Evolutionary conservation across 306 rosid genomes (phyloP).

Genomic region (Purshia tridentata): DNA sequence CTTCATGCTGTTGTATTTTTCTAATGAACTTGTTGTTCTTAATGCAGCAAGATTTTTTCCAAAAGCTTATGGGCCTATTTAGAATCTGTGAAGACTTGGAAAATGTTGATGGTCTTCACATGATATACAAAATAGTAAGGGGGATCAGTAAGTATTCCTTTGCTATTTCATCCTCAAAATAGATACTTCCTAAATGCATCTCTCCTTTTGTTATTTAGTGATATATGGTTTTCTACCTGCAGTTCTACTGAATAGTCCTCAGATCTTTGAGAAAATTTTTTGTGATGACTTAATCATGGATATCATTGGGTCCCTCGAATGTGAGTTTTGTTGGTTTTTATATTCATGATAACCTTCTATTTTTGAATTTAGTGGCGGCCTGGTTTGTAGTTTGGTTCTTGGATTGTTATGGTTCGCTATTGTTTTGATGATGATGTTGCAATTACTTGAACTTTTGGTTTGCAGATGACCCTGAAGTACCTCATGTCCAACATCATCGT

Average conservation of each 20-base stretch:
- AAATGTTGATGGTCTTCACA: conserved; percentile 82
- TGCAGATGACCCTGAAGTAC: conserved; percentile 88
- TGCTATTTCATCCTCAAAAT: conserved; percentile 8
- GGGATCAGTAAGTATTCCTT: conserved; percentile 78
- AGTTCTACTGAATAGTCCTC: conserved; percentile 85
- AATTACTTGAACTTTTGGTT: conserved; percentile 21
- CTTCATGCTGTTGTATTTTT: neutral
- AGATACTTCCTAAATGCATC: neutral
- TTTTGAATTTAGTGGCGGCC: neutral
- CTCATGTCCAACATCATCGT: conserved; percentile 69
- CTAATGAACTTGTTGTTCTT: neutral
- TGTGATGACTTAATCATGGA: conserved; percentile 84
- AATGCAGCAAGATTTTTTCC: conserved; percentile 79
- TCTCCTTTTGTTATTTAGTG: neutral
- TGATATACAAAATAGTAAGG: conserved; percentile 85
- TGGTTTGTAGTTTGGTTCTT: conserved; percentile 16
- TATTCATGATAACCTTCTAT: conserved; percentile 2
- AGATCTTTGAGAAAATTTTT: conserved; percentile 80
- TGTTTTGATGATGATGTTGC: conserved; percentile 17
- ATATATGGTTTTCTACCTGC: conserved; percentile 31
- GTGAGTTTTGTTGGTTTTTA: conserved; percentile 51
- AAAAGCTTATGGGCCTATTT: conserved; percentile 75
- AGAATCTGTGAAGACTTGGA: conserved; percentile 75
- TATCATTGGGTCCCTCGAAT: conserved; percentile 83
- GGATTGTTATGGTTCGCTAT: conserved; percentile 16